Base-by-base conservation (phyloP, 495 filamentous ascomycete species). In the Aspergillus egyptiacus region DNA sequence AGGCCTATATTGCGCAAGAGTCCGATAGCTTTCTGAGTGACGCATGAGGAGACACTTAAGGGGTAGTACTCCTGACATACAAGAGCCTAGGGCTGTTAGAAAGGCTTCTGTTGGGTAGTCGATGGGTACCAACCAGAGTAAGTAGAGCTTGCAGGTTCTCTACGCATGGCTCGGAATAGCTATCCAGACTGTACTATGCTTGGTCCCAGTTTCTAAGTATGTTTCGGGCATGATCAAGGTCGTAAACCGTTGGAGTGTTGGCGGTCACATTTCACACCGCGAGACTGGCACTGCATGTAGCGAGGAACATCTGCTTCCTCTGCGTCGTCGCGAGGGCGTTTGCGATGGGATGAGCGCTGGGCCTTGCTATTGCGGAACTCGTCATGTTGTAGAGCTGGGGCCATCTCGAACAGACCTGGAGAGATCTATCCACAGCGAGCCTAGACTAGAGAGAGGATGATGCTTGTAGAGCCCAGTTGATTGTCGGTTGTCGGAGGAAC, bases 241-340 rank as follows among this genome's bases (percentile, higher is more conserved):
- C 37, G 11, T 9, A 5, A 15, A 15, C 43, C 35, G 43, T 33
- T 46, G 6, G 43, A 46, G 19, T 46, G 43, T n/a, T 35, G 14
- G 2, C 43, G 43, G 22, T 46, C 43, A 17, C 43, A 46, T 17
- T 20, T 15, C 24, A 46, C 43, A 15, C 36, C 36, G 17, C 43
- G 43, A 1, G 43, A 10, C 10, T 32, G 31, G 19, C 43, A 46
- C 10, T 23, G 30, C 7, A 13, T 15, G 24, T 32, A 46, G 3
- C 31, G 27, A 2, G 43, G 43, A 8, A 3, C 14, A 10, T 10
- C 15, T 20, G 35, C 13, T 5, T 37, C 35, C 6, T 37, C 35
- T 31, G 5, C 28, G 35, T 37, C 35, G 6, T 37, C 35, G 35
- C 35, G 35, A 5, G 2, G 8, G 17, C 35, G 35, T 18, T 20